Evolutionary conservation across 2,329 filamentous ascomycete species (phyloP), one percentile per base, ranked within the genome.

Genomic region (Didymellaceae sp.): DNA sequence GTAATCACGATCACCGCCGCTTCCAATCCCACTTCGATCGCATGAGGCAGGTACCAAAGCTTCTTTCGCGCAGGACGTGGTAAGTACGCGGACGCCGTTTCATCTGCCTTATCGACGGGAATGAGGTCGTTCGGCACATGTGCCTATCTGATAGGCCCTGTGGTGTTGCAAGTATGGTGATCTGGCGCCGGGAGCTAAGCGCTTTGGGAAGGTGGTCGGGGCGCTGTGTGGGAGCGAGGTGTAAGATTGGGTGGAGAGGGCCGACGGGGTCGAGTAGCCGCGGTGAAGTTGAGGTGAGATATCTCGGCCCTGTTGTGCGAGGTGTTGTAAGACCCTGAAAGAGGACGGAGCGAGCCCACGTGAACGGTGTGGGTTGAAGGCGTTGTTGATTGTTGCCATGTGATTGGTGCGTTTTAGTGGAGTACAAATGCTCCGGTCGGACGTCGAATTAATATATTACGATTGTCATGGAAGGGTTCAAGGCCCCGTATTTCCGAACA

Each of bases 41-140:
- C 53, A 65, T 63, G 47, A 52, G 62, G 62, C 58, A 65, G 62
- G 62, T 65, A 57, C 22, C 48, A 44, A 13, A 40, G 18, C 28
- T 39, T 34, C 35, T 25, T 44, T 49, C 53, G 59, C 48, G 54
- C 42, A 31, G 30, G 18, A 6, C 6, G 30, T 41, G 13, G 37
- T 31, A n/a, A 31, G 38, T 13, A 42, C 18, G 17, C 41, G 41
- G 47, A 34, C 33, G 42, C 32, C 45, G 58, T 62, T 65, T 58
- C 55, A 58, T 26, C 40, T 39, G 25, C 41, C 45, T 62, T 60
- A 61, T 61, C 61, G 52, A 39, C 52, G 52, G 57, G 28, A 41
- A 43, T 41, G 26, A 42, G 42, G 44, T 39, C n/a, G 32, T 46
- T 28, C 25, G 20, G 55, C 47, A 53, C 62, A 64, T 64, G 62